Conservation (phyloP, 225 moss, liverwort and hornwort genomes). For the Lunularia cruciata region DNA sequence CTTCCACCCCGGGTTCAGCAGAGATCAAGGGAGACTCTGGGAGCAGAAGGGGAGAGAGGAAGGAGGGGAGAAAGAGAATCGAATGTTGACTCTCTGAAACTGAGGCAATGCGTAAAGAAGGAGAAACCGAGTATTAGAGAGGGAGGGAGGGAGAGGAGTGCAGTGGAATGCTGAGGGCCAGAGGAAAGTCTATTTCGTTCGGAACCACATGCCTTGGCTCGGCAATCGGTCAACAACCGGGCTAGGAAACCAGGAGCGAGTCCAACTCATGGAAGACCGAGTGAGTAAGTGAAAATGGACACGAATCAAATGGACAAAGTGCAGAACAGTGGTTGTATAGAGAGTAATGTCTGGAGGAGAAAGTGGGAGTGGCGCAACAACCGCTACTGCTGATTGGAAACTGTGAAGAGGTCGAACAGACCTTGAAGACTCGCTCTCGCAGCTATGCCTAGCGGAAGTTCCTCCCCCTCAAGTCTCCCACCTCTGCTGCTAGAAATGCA, state of each 20-base stretch:
- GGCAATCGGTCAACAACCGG: constrained; percentile 1
- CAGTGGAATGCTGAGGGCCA: not conserved
- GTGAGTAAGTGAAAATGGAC: too few relatives aligned
- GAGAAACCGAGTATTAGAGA: not conserved
- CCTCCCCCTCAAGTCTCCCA: too few relatives aligned
- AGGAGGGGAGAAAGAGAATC: not conserved
- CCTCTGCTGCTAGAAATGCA: too few relatives aligned
- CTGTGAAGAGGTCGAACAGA: too few relatives aligned
- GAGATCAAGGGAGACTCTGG: not conserved
- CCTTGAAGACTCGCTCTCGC: too few relatives aligned
- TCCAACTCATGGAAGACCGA: not conserved
- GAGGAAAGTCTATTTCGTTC: not conserved
- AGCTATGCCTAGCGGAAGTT: too few relatives aligned
- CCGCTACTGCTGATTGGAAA: not conserved
- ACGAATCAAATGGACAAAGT: not conserved
- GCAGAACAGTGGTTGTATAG: not conserved
- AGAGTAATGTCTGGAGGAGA: not conserved
- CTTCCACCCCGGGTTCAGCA: not conserved
- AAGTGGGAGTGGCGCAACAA: not conserved
- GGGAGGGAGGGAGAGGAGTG: not conserved
- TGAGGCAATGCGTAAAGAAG: not conserved
- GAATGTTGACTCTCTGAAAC: constrained; percentile 5
- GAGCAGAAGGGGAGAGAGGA: not conserved
- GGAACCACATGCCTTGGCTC: constrained; percentile 1
- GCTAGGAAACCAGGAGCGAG: not conserved